These are phyloP conservation scores for Coemansia sp. DNA, from an alignment of 192 early-diverging fungal species.

Conservation along the genomic window DNA sequence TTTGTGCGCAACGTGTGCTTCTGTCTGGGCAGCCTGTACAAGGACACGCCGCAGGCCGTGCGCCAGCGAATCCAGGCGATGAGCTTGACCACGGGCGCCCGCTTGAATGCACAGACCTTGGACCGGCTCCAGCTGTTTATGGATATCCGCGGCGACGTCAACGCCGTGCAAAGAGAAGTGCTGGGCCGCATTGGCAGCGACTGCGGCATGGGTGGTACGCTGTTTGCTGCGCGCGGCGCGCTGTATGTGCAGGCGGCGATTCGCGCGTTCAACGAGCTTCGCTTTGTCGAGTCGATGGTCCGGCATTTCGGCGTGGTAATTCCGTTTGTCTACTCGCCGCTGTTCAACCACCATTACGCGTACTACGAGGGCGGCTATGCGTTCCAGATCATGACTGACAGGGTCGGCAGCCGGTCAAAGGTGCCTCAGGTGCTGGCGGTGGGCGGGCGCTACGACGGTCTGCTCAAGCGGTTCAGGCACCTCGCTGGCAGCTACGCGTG, in stretches of 20 bases:
- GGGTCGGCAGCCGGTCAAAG: slow-evolving; percentile 19
- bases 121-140: slow-evolving; percentile 65
- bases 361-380: slow-evolving; percentile 59
- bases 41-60: slow-evolving; percentile 32
- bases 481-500: slow-evolving; percentile 36
- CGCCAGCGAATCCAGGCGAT: slow-evolving; percentile 46
- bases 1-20: slow-evolving; percentile 54
- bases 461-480: slow-evolving; percentile 56
- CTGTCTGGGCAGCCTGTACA: slow-evolving; percentile 61
- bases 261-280: slow-evolving; percentile 46
- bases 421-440: slow-evolving; percentile 62
- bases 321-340: slow-evolving; percentile 54
- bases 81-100: slow-evolving; percentile 59
- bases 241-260: slow-evolving; percentile 24
- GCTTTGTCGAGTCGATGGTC: slow-evolving; percentile 39
- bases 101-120: slow-evolving; percentile 58
- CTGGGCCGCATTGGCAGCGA: slow-evolving; percentile 38
- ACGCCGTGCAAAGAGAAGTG: slow-evolving; percentile 38
- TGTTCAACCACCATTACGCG: slow-evolving; percentile 59
- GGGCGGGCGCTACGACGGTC: slow-evolving; percentile 68
- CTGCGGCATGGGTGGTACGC: slow-evolving; percentile 27
- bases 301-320: slow-evolving; percentile 44
- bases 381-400: slow-evolving; percentile 60
- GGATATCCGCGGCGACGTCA: slow-evolving; percentile 56
- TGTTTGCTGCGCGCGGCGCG: slow-evolving; percentile 22